These are phyloP conservation scores for Diplodia intermedia DNA, from an alignment of 2,329 filamentous ascomycete species.

Conservation along the genomic window DNA sequence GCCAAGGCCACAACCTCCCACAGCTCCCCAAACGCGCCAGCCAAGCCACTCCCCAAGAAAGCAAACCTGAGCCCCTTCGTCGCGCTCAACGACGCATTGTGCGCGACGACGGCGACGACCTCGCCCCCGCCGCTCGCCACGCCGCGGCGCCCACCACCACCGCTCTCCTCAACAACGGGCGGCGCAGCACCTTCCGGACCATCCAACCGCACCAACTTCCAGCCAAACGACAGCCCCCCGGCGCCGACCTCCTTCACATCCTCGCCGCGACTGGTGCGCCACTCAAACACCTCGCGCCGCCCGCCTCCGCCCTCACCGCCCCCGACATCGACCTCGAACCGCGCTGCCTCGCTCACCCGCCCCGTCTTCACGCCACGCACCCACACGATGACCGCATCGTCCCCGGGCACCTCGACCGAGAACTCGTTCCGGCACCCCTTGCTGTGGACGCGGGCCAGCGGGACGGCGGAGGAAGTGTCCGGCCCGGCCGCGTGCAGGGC, in stretches of 20 bases:
- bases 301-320: neutral
- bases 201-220: slow-evolving; percentile 18
- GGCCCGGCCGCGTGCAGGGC: slow-evolving; percentile 14
- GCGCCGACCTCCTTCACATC: neutral
- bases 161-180: too few species aligned
- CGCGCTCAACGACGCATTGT: slow-evolving; percentile 5
- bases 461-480: too few species aligned
- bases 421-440: neutral
- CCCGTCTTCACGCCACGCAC: neutral
- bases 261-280: neutral
- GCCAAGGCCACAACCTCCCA: neutral
- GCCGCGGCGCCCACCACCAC: too few species aligned
- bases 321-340: slow-evolving; percentile 1
- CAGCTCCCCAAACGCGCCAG: neutral
- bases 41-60: slow-evolving; percentile 7
- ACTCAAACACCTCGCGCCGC: slow-evolving; percentile 4
- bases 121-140: slow-evolving; percentile 1
- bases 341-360: neutral
- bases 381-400: neutral
- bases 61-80: slow-evolving; percentile 9
- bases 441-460: neutral
- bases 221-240: neutral
- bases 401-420: neutral
- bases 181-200: too few species aligned
- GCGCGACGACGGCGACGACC: slow-evolving; percentile 14